Base-by-base conservation (phyloP, 1,284 basidiomycete genomes). In the Cryptococcus depauperatus region DNA sequence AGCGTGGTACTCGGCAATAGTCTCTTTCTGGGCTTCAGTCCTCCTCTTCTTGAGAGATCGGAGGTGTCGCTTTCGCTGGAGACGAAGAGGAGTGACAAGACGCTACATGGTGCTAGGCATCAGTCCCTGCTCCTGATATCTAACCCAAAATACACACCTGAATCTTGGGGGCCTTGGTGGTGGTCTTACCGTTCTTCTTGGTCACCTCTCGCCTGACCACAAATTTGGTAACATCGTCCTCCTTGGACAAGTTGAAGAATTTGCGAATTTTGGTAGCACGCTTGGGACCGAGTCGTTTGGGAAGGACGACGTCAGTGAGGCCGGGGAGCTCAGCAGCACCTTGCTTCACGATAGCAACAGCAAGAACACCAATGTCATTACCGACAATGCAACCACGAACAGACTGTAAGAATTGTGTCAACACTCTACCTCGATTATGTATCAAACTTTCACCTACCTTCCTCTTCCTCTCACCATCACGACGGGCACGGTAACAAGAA, bases 171-270 rank as follows among this genome's bases (percentile, higher is more conserved):
- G 92, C 90, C 80, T 98, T 97, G 76, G 87, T 91, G 77, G 93
- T 95, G 51, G 90, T 85, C 79, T 96, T 97, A 58, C 86, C 89
- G 78, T 93, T 91, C 83, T 95, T 96, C 72, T 84, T 83, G 75
- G 75, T 82, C 46, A 97, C 88, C 76, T 95, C 90, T 61, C 90
- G 77, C 64, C 90, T 54, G 62, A 96, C 82, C 61, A 97, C 89
- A 72, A 95, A 97, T 76, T 95, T 90, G 75, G 88, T 83, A 52
- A 97, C 92, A 75, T 97, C 93, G 69, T 97, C 93, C 69, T 93
- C 86, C 82, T 97, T 97, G 75, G 80, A 79, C 70, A 97, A 77
- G 80, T 95, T 96, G 82, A 97, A 98, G 82, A 97, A 96, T 70
- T 77, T 81, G 72, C 92, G 80, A 76, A 97, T 97, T 80, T 91